Evolutionary conservation across 129 eudicot species (phyloP).

Genomic region (Lactuca saligna): DNA sequence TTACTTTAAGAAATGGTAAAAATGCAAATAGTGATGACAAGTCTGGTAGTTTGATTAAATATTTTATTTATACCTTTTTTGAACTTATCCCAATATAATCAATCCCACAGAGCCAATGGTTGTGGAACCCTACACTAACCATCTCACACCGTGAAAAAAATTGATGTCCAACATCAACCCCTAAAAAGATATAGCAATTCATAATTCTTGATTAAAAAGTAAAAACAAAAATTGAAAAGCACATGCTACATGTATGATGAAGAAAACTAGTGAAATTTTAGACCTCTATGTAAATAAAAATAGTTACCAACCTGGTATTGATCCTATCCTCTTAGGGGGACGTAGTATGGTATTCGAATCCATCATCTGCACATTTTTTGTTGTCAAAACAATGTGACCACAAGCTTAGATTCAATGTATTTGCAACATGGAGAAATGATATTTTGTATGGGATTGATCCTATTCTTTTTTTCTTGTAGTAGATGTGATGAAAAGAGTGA

Average conservation of each 20-base stretch:
- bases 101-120: slow-evolving; percentile 91
- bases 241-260: not conserved
- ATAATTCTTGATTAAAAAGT: not conserved
- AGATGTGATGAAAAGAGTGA: slow-evolving; percentile 7
- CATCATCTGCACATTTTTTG: slow-evolving; percentile 57
- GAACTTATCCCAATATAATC: slow-evolving; percentile 51
- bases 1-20: not conserved
- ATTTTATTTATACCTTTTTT: slow-evolving; percentile 32
- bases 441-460: not conserved
- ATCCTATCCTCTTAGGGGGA: slow-evolving; percentile 52
- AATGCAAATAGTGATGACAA: slow-evolving; percentile 4
- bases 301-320: slow-evolving; percentile 73
- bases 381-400: slow-evolving; percentile 20
- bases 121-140: slow-evolving; percentile 86
- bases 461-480: not conserved
- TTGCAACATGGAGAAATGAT: no score
- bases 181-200: slow-evolving; percentile 34
- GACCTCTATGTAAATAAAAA: not conserved
- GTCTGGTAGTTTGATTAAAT: not conserved
- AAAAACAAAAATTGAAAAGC: not conserved
- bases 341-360: slow-evolving; percentile 25
- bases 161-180: slow-evolving; percentile 94
- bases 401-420: not conserved
- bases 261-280: not conserved
- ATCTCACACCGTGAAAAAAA: slow-evolving; percentile 94